Evolutionary conservation across 2,329 filamentous ascomycete genomes (phyloP).

Genomic region (Exutisphaerella laricina): DNA sequence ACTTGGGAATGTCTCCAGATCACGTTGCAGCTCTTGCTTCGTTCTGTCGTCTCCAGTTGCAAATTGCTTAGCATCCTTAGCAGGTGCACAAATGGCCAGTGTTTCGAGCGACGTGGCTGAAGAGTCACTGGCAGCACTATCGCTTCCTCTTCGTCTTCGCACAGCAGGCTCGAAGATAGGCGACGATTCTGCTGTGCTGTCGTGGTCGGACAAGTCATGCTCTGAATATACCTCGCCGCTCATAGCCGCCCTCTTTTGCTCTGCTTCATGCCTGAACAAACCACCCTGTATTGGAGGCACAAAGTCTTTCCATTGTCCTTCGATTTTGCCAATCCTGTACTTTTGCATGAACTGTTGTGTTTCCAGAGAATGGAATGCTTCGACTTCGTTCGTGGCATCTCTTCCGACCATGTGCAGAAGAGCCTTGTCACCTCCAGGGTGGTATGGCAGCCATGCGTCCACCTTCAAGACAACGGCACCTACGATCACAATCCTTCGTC

Average conservation of each 20-base stretch:
- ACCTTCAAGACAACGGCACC: conserved; percentile 77
- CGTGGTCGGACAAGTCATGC: conserved; percentile 45
- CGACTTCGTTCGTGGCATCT: conserved; percentile 81
- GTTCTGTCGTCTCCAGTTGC: conserved; percentile 64
- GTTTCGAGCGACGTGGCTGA: conserved; percentile 58
- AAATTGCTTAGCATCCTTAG: conserved; percentile 34
- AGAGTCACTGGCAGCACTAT: conserved; percentile 32
- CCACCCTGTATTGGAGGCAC: conserved; percentile 88
- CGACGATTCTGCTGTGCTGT: conserved; percentile 52
- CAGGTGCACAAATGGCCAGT: conserved; percentile 39
- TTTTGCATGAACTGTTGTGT: conserved; percentile 69
- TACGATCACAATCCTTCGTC: conserved; percentile 72
- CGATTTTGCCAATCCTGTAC: conserved; percentile 76
- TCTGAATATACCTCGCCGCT: conserved; percentile 20
- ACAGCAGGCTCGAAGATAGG: conserved; percentile 52
- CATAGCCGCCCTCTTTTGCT: conserved; percentile 28
- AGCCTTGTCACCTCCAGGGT: conserved; percentile 86
- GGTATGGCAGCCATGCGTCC: conserved; percentile 81
- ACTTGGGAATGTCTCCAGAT: conserved; percentile 73
- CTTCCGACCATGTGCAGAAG: conserved; percentile 77
- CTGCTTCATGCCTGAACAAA: conserved; percentile 56
- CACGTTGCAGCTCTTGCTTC: conserved; percentile 66
- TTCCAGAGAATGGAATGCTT: conserved; percentile 83
- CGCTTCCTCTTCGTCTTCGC: conserved; percentile 36
- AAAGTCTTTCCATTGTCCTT: conserved; percentile 83